These are phyloP conservation scores for Takashimella tepidaria DNA, from an alignment of 1,284 basidiomycete species.

Conservation along the genomic window DNA sequence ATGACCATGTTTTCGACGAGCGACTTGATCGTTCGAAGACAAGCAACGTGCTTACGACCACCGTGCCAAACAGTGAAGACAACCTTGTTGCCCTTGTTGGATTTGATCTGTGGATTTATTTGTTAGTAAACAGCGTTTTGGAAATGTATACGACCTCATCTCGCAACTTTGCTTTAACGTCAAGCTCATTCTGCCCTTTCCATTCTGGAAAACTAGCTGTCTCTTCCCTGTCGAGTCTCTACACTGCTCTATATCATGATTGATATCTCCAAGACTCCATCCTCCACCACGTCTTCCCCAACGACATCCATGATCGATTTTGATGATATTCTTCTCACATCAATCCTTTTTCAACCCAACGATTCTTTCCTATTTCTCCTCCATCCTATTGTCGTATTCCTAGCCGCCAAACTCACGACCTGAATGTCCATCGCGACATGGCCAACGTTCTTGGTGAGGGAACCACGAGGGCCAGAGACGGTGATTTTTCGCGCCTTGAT, in stretches of 20 bases:
- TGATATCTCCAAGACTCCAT: background rate
- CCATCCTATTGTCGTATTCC: background rate
- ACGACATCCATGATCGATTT: background rate
- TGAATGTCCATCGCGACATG: conserved; percentile 97
- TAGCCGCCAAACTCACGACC: conserved; percentile 54
- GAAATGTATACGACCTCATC: background rate
- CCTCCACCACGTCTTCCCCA: background rate
- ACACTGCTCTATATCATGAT: too few relatives aligned
- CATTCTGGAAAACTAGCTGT: too few relatives aligned
- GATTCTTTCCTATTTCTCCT: background rate
- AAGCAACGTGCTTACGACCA: conserved; percentile 96
- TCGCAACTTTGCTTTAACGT: background rate
- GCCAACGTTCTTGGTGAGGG: conserved; percentile 82
- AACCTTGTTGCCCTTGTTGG: conserved; percentile 61
- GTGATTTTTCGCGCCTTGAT: conserved; percentile 86
- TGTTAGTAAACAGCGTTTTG: conserved; percentile 5
- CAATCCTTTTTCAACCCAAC: background rate
- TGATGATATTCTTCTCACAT: background rate
- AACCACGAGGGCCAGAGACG: conserved; percentile 84
- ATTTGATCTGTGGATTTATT: conserved; percentile 44
- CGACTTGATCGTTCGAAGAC: conserved; percentile 91
- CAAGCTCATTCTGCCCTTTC: background rate
- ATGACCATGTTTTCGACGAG: conserved; percentile 96
- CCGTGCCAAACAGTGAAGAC: conserved; percentile 97
- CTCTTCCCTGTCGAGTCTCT: too few relatives aligned